phyloP scores from a whole-genome alignment of 2,329 filamentous ascomycete genomes.

The Fusarium torreyae region DNA sequence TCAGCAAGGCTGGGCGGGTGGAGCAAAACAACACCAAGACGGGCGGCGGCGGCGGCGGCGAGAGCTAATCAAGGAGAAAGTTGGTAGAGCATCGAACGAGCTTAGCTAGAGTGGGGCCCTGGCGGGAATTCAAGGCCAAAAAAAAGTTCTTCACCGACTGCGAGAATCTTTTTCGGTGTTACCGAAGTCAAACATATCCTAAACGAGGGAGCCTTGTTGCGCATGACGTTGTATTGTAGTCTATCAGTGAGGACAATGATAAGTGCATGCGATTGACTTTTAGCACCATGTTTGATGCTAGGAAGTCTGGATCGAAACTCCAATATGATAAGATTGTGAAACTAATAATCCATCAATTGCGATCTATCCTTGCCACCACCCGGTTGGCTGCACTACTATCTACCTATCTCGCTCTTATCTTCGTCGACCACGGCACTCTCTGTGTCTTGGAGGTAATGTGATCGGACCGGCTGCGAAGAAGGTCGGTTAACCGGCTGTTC shows the following conservation, averaged over 20 bases:
- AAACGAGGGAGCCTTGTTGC: neutral
- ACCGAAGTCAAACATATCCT: constrained; percentile 11
- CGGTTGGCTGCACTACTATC: no score
- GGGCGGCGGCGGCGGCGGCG: constrained; percentile 24
- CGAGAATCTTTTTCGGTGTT: constrained; percentile 29
- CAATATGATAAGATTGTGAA: no score
- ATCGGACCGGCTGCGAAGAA: no score
- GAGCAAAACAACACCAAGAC: constrained; percentile 39
- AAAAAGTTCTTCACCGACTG: constrained; percentile 28
- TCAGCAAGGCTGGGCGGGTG: constrained; percentile 41
- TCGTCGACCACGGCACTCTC: no score
- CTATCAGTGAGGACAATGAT: neutral
- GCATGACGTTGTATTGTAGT: constrained; percentile 17
- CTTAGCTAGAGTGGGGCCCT: constrained; percentile 28
- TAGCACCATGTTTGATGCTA: no score
- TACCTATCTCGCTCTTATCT: no score
- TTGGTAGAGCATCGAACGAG: constrained; percentile 19
- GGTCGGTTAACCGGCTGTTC: neutral
- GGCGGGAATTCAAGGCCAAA: constrained; percentile 9
- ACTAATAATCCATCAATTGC: no score
- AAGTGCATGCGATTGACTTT: no score
- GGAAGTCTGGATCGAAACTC: no score
- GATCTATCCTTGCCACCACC: no score
- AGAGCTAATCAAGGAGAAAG: constrained; percentile 19
- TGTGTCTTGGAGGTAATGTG: no score